Evolutionary conservation across 1,284 basidiomycete genomes (phyloP), one percentile per base, ranked within the genome.

Genomic region (Calocybe gambosa): DNA sequence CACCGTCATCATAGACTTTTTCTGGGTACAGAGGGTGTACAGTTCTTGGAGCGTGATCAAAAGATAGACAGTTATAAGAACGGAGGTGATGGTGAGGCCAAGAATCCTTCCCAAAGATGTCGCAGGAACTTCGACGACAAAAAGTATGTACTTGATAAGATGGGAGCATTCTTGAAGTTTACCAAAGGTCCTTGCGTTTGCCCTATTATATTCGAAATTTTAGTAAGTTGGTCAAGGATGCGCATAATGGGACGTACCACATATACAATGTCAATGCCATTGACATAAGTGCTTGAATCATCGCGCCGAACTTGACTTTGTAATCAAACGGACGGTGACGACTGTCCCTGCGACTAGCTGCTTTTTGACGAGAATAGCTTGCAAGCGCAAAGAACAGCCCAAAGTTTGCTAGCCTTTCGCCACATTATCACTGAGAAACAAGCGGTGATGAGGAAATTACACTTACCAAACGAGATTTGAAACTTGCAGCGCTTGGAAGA

Each of bases 381-480:
- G 68, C 70, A 9, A 69, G 56, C 3, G 68, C 61, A 25, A 70
- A 57, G 43, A 68, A 67, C 6, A 61, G 63, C 12, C 66, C 68
- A 46, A 70, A 68, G 55, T 70, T 70, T 10, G 68, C 67, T 23
- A 70, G 53, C 68, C 66, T 67, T 40, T 13, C 18, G 20, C n/a
- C 21, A n/a, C 18, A 10, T 13, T 6, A 20, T 41, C 37, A 18
- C 10, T 29, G 19, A 20, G 26, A 3, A 26, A 5, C 20, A 20
- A 29, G 29, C 21, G 18, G 39, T n/a, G 19, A 13, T 7, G 38
- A 28, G 37, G 4, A 26, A 31, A n/a, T 13, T 31, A 29, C 36
- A 54, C 58, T 41, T 16, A 65, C 67, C 65, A 71, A 28, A 69
- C 67, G 25, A 70, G 56, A 51, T 70, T 67, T n/a, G 65, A 65